Evolutionary conservation across 192 early-diverging fungal genomes (phyloP).

Genomic region (Chytriomyces confervae): DNA sequence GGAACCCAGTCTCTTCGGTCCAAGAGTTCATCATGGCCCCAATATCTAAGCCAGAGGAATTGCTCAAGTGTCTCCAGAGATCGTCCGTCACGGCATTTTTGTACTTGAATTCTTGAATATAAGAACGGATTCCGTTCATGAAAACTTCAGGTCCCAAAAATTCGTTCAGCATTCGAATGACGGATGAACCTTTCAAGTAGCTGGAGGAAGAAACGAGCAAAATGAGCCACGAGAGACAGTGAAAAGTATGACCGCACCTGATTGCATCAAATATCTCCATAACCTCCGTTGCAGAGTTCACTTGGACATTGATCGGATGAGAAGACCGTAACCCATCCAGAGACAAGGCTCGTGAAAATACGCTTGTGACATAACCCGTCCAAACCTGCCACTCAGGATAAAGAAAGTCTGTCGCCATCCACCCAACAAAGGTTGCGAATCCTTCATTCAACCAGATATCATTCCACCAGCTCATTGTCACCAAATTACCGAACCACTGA

Average conservation of each 20-base stretch:
- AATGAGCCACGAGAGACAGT: neutral
- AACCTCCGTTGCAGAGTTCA: slow-evolving; percentile 82
- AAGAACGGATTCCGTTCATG: slow-evolving; percentile 47
- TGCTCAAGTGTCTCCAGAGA: slow-evolving; percentile 83
- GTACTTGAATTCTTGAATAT: slow-evolving; percentile 83
- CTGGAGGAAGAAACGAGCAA: neutral
- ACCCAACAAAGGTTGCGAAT: slow-evolving; percentile 96
- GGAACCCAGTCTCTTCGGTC: slow-evolving; percentile 86
- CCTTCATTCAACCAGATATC: slow-evolving; percentile 93
- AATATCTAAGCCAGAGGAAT: slow-evolving; percentile 81
- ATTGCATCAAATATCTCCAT: slow-evolving; percentile 96
- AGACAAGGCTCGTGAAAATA: slow-evolving; percentile 73
- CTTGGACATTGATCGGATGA: slow-evolving; percentile 91
- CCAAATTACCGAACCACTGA: slow-evolving; percentile 78
- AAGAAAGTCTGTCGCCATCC: slow-evolving; percentile 82
- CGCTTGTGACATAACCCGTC: slow-evolving; percentile 82
- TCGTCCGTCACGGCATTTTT: slow-evolving; percentile 85
- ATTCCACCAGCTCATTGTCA: slow-evolving; percentile 97
- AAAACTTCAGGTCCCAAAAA: slow-evolving; percentile 45
- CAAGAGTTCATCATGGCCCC: slow-evolving; percentile 83
- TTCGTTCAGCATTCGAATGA: slow-evolving; percentile 90
- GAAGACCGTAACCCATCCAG: slow-evolving; percentile 85
- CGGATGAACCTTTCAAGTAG: slow-evolving; percentile 87
- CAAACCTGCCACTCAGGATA: slow-evolving; percentile 95
- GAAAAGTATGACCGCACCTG: slow-evolving; percentile 28